Conservation (phyloP, 1,139 yeast genomes). For the Diutina mesorugosa region DNA sequence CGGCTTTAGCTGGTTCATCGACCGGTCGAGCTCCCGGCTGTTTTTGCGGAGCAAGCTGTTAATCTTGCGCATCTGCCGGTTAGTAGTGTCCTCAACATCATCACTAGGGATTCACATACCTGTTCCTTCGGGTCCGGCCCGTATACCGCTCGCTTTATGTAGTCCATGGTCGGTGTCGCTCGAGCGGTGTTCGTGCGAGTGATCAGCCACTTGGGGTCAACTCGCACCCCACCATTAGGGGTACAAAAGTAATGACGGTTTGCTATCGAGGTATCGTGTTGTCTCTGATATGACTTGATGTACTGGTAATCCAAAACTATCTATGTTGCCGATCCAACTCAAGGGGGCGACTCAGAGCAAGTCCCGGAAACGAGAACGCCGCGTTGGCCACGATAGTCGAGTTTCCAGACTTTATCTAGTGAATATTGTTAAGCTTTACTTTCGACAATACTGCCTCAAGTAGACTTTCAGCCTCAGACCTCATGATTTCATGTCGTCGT, state of each 20-base stretch:
- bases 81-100: background rate
- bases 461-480: too few species aligned
- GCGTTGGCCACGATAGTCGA: too few species aligned
- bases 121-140: constrained; percentile 96
- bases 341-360: too few species aligned
- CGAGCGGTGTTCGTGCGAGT: background rate
- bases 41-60: constrained; percentile 74
- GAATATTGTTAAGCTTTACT: too few species aligned
- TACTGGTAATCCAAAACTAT: too few species aligned
- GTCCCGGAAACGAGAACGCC: too few species aligned
- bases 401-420: too few species aligned
- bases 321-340: too few species aligned
- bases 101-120: constrained; percentile 16
- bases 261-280: too few species aligned
- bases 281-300: too few species aligned
- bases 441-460: too few species aligned
- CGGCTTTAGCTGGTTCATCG: constrained; percentile 53
- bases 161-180: constrained; percentile 37
- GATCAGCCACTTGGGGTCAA: background rate
- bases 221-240: background rate
- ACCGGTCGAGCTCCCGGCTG: constrained; percentile 68
- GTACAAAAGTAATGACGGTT: too few species aligned
- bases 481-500: background rate
- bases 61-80: constrained; percentile 56
- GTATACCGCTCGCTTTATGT: constrained; percentile 72